Evolutionary conservation across 1,284 basidiomycete genomes (phyloP).

Genomic region (Ceratobasidium papillatum): DNA sequence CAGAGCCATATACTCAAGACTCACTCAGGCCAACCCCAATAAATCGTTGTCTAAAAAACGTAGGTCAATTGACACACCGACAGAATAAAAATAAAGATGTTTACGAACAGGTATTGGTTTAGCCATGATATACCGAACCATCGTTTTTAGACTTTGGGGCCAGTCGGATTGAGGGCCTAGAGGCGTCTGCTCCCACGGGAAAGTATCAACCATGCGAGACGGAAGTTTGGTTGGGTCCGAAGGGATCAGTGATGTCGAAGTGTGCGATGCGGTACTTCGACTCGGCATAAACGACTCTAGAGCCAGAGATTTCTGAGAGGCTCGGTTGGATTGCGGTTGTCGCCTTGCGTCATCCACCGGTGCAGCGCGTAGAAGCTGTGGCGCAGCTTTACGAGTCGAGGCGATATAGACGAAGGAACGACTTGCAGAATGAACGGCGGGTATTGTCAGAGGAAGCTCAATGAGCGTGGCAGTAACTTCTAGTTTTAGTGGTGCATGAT

Average conservation of each 20-base stretch:
- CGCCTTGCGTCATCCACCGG: too few species aligned
- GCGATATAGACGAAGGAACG: slow-evolving; percentile 6
- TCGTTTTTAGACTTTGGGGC: slow-evolving; percentile 40
- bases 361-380: not conserved
- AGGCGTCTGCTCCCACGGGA: slow-evolving; percentile 33
- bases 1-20: not conserved
- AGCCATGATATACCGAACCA: slow-evolving; percentile 24
- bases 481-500: not conserved
- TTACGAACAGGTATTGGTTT: slow-evolving; percentile 34
- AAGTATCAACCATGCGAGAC: slow-evolving; percentile 13
- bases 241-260: not conserved
- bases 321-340: not conserved
- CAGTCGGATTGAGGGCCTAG: slow-evolving; percentile 35
- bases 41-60: slow-evolving; percentile 8
- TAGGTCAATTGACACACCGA: not conserved
- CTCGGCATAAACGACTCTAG: not conserved
- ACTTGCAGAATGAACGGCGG: not conserved
- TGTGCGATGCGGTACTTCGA: not conserved
- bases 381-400: not conserved
- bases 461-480: slow-evolving; percentile 10
- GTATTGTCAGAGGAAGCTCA: not conserved
- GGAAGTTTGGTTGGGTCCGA: not conserved
- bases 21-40: slow-evolving; percentile 32
- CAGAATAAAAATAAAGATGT: not conserved
- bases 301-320: not conserved